Evolutionary conservation across 225 moss, liverwort and hornwort genomes (phyloP), one percentile per base, ranked within the genome.

Genomic region (Climacium dendroides): DNA sequence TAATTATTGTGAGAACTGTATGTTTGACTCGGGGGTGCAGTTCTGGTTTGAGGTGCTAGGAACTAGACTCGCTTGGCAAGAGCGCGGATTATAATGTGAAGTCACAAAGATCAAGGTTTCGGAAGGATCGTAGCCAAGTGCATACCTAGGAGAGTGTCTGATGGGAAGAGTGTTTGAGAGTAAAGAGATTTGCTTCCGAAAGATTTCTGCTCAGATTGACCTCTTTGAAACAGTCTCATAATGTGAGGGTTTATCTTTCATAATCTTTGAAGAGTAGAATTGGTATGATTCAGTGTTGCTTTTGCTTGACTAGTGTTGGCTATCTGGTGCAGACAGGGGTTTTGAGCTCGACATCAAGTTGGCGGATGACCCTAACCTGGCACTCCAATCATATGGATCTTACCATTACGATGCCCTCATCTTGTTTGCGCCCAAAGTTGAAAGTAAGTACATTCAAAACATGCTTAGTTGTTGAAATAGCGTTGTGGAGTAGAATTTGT

Each of bases 381-480:
- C 95, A 37, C 90, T 98, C 53, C 95, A 98, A 90, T 90, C 91
- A 63, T 95, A 97, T 88, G 97, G 98, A 83, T 92, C 92, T 83
- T 98, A 96, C 79, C 91, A 95, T 58, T 98, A 96, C 79, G 98
- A 98, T 90, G 97, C 95, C 37, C 97, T 98, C 77, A 88, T 98
- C 83, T 93, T 98, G 88, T 98, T 98, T 85, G 98, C 98, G 35
- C 98, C 98, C 14, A 94, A 95, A 52, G 90, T 92, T 54, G 98
- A 98, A 93, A 92, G 94, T 95, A 89, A 77, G 93, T 77, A 62
- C 50, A 76, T 35, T 77, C 25, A 6, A 62, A 61, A 35, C 14
- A 60, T 50, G 10, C 48, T 13, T 26, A n/a, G 19, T 75, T 47
- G 11, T 22, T 59, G 82, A 85, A 72, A 30, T 67, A 45, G 17